Evolutionary conservation across 169 alveolate species (phyloP), one percentile per base, ranked within the genome.

Genomic region (Besnoitia besnoiti): DNA sequence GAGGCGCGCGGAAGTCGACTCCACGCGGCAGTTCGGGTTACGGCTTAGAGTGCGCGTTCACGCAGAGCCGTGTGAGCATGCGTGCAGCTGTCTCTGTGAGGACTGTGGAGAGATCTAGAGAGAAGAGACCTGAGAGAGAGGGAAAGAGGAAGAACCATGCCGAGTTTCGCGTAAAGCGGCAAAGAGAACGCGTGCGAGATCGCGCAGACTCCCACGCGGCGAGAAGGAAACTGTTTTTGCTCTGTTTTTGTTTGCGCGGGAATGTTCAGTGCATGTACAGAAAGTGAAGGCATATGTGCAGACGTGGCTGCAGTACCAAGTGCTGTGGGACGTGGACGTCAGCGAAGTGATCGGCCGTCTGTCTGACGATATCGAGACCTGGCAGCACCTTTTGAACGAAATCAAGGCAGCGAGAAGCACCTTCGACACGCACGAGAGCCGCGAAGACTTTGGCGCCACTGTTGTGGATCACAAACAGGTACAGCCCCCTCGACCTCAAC

Each of bases 301-400:
- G 27, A 97, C 98, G 49, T 98, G 99, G 99, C 94, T 97, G 89
- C 98, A 98, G 94, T 98, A 98, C 94, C 98, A 98, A 94, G 97
- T 99, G 16, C 94, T 99, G 33, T 99, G 99, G 99, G 98, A 98
- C 92, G 97, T 98, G 84, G 99, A 98, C 84, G 96, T 97, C 33
- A 95, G 95, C 59, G 96, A 96, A 40, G 98, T 98, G 16, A 97
- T 96, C 47, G 96, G 97, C 61, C 94, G 95, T 87, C 94, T 98
- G 85, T 98, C 98, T 51, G 99, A 98, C 90, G 98, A 97, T 93
- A 96, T 98, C 84, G 98, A 97, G 76, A 95, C 96, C 67, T 99
- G 99, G 99, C 98, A 98, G 94, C 97, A 97, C 44, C 96, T 98
- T 82, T 95, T 99, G 94, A 96, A 96, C 91, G 99, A 98, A 90